phyloP scores from a whole-genome alignment of 2,329 filamentous ascomycete genomes.

The Harringtonia lauricola region DNA sequence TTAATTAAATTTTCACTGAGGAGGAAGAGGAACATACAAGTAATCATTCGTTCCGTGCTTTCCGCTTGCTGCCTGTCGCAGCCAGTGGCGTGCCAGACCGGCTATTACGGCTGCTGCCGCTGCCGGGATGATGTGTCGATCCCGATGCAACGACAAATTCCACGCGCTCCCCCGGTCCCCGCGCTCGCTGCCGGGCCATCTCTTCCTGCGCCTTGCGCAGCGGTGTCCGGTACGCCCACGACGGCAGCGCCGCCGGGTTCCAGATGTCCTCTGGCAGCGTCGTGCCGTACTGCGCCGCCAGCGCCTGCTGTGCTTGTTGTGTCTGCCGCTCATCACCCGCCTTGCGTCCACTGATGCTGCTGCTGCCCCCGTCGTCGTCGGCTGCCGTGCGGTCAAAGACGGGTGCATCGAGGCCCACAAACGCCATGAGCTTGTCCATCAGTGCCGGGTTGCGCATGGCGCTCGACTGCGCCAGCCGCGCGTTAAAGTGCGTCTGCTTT shows the following conservation, averaged over 20 bases:
- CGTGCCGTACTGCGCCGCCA: constrained; percentile 52
- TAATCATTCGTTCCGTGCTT: constrained; percentile 17
- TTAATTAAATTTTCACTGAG: too few species aligned
- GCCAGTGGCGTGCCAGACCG: constrained; percentile 21
- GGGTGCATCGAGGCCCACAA: constrained; percentile 37
- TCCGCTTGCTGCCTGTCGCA: constrained; percentile 15
- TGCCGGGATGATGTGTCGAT: constrained; percentile 5
- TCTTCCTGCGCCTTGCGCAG: constrained; percentile 38
- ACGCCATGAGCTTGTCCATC: constrained; percentile 60
- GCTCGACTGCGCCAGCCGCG: constrained; percentile 54
- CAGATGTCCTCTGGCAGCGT: constrained; percentile 45
- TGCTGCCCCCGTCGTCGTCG: too few species aligned
- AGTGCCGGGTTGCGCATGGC: constrained; percentile 63
- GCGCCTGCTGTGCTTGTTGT: not conserved
- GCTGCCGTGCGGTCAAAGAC: not conserved
- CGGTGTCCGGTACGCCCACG: constrained; percentile 38
- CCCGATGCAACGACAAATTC: constrained; percentile 35
- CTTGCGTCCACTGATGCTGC: not conserved
- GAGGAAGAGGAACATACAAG: too few species aligned
- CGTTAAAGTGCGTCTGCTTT: constrained; percentile 68
- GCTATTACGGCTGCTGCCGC: constrained; percentile 15
- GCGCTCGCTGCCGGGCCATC: constrained; percentile 31
- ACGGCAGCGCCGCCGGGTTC: constrained; percentile 45
- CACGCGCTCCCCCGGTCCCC: constrained; percentile 29
- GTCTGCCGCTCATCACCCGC: not conserved